Percentiles rank a stretch among this genome's conserved stretches.
Evolutionary conservation across 1,139 yeast species (phyloP).

Genomic region (Candida albicans): DNA sequence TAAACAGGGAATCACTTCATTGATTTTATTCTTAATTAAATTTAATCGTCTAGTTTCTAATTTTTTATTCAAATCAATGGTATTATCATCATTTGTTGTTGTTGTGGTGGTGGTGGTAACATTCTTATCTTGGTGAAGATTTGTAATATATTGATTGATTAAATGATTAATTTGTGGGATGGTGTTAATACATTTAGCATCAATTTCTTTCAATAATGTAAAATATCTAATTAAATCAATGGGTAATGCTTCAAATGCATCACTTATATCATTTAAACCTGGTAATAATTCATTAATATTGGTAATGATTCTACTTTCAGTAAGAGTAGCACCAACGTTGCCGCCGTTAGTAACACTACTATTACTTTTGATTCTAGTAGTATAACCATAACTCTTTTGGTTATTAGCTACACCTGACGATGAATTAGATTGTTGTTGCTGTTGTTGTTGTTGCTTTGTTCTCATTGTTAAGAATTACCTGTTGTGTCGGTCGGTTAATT

Average conservation of each 20-base stretch:
- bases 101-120: background rate
- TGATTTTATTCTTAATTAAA: slow-evolving; percentile 48
- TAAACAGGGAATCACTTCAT: slow-evolving; percentile 84
- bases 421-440: background rate
- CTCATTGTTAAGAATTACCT: background rate
- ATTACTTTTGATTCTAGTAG: too few relatives aligned
- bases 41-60: slow-evolving; percentile 21
- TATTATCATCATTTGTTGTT: background rate
- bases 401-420: background rate
- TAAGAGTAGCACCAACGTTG: background rate
- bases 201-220: slow-evolving; percentile 87
- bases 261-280: slow-evolving; percentile 88
- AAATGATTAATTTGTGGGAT: slow-evolving; percentile 64
- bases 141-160: slow-evolving; percentile 55
- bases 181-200: slow-evolving; percentile 83
- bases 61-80: slow-evolving; percentile 2
- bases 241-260: slow-evolving; percentile 91
- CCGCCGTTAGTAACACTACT: background rate
- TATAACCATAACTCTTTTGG: too few relatives aligned
- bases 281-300: slow-evolving; percentile 59
- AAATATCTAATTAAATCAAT: slow-evolving; percentile 79
- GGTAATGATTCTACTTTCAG: slow-evolving; percentile 21
- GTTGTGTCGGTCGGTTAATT: too few relatives aligned
- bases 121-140: slow-evolving; percentile 30
- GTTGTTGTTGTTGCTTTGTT: background rate